Evolutionary conservation across 805 yeast genomes (phyloP).

Genomic region (Metschnikowia gruessii): DNA sequence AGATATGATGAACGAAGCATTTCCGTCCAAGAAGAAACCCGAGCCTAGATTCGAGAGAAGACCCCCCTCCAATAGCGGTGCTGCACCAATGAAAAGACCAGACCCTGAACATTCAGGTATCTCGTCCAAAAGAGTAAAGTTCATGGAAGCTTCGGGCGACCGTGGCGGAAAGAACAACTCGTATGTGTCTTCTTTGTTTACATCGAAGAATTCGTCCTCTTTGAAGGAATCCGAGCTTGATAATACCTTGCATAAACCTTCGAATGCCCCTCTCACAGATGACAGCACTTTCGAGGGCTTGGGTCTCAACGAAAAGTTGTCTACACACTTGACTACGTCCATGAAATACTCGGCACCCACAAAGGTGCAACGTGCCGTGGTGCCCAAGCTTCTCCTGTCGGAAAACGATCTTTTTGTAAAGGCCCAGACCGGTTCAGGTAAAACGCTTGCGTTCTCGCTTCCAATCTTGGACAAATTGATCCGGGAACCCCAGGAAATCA

Average conservation of each 20-base stretch:
- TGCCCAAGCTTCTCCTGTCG: slow-evolving; percentile 51
- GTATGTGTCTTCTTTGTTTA: slow-evolving; percentile 81
- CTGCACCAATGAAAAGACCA: slow-evolving; percentile 3
- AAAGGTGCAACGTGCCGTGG: slow-evolving; percentile 75
- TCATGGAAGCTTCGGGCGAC: slow-evolving; percentile 49
- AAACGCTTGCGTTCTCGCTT: slow-evolving; percentile 80
- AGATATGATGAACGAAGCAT: slow-evolving; percentile 7
- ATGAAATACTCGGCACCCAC: slow-evolving; percentile 71
- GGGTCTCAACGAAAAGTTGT: slow-evolving; percentile 57
- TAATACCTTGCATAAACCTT: slow-evolving; percentile 47
- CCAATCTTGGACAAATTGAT: slow-evolving; percentile 79
- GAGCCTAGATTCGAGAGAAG: slow-evolving; percentile 3
- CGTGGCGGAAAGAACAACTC: slow-evolving; percentile 57
- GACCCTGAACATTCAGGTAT: slow-evolving; percentile 6
- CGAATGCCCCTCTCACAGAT: slow-evolving; percentile 84
- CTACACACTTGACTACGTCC: slow-evolving; percentile 52
- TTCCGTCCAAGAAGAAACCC: slow-evolving; percentile 11
- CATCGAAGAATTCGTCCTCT: slow-evolving; percentile 40
- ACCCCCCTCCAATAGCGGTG: not conserved
- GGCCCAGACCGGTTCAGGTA: slow-evolving; percentile 99
- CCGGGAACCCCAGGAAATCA: slow-evolving; percentile 42
- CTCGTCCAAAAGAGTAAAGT: slow-evolving; percentile 20
- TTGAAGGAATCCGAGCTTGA: slow-evolving; percentile 51
- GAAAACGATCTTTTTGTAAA: slow-evolving; percentile 77
- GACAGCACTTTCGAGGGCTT: slow-evolving; percentile 67